Base-by-base conservation (phyloP, 208 protist genomes). In the Novymonas esmeraldas region DNA sequence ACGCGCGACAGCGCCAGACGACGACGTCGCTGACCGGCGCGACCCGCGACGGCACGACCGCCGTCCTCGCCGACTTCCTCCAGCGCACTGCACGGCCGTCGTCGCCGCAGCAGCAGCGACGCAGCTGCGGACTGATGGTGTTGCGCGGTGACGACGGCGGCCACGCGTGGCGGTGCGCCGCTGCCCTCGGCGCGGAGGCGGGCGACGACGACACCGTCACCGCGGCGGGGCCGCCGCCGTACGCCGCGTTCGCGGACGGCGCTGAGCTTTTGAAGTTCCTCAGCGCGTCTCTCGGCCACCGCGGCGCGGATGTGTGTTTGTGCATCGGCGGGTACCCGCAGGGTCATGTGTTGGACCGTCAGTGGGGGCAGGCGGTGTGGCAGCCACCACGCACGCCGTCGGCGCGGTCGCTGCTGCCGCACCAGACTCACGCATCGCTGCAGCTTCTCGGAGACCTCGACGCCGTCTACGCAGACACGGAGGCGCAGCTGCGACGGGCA, bases 71-170 rank as follows among this genome's bases (percentile, higher is more conserved):
- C 20, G 67, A 73, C 33, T 65, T 73, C 14, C 10, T 16, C 0
- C 3, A 13, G 3, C 56, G 38, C 49, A 59, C 39, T 11, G 7
- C 0, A 26, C 10, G 42, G 3, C 39, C 6, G 26, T 11, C 4
- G 24, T 33, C n/a, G 22, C 51, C 2, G 28, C 31, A 41, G 18
- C 31, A 3, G 1, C 18, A 0, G 16, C 31, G 9, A 42, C 67
- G 67, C n/a, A 34, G 38, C 24, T 28, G 20, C 11, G 72, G 72
- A 0, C 45, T 78, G 33, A 78, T 78, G 64, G 58, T 78, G 31
- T 46, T 78, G 52, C 72, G 72, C 34, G 72, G 72, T 29, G 72
- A 78, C 34, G 72, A 78, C 48, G 50, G 56, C 16, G 72, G 72
- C 14, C 67, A 67, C 51, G 67, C 58, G 2, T 58, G 64, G 20